phyloP scores from a whole-genome alignment of 345 rosid species.

The Salix viminalis region DNA sequence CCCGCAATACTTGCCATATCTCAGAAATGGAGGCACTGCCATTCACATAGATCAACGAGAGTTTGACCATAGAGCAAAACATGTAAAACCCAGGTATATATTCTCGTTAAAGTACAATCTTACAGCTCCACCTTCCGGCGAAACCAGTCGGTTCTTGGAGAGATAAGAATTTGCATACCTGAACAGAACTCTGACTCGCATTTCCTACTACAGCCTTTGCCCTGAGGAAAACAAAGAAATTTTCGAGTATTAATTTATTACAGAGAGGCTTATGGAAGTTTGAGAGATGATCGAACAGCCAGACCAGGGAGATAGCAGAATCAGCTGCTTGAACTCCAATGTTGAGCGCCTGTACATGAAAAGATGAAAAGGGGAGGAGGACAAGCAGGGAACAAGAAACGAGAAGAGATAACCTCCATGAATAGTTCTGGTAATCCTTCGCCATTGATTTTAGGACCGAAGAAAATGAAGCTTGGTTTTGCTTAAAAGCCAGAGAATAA shows the following conservation, averaged over 20 bases:
- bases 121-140: too few species aligned
- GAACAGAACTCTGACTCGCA: conserved; percentile 84
- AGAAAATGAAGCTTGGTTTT: conserved; percentile 10
- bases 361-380: conserved; percentile 19
- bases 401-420: conserved; percentile 19
- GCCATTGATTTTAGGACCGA: conserved; percentile 15
- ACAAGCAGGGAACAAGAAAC: conserved; percentile 4
- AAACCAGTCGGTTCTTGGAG: not conserved
- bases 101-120: not conserved
- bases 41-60: not conserved
- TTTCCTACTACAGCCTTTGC: conserved; percentile 74
- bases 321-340: conserved; percentile 55
- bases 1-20: conserved; percentile 94
- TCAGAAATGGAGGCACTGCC: conserved; percentile 75
- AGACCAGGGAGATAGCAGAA: conserved; percentile 50
- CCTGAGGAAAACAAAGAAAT: conserved; percentile 29
- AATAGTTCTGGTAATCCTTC: not conserved
- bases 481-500: conserved; percentile 8
- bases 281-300: not conserved
- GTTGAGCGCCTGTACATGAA: conserved; percentile 51
- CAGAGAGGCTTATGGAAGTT: not conserved
- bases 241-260: too few species aligned
- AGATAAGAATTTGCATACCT: conserved; percentile 34
- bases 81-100: too few species aligned
- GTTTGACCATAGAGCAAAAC: not conserved